Percentiles rank a stretch among this genome's conserved stretches.
Evolutionary conservation across 495 filamentous ascomycete genomes (phyloP).

Genomic region (Penicillium lividum): DNA sequence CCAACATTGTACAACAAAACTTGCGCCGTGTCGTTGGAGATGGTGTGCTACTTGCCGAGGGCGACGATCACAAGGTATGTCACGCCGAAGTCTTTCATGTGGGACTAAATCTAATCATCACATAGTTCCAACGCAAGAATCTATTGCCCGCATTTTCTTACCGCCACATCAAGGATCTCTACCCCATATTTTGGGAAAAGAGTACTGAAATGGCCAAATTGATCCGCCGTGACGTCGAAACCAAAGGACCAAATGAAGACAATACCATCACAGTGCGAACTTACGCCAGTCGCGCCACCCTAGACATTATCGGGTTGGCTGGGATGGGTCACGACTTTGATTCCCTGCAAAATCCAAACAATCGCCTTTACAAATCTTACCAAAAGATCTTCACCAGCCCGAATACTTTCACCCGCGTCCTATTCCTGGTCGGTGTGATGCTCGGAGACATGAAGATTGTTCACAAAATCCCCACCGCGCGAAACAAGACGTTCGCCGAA

Average conservation of each 20-base stretch:
- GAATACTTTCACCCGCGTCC: constrained; percentile 21
- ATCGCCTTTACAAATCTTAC: constrained; percentile 67
- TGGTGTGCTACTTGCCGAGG: constrained; percentile 80
- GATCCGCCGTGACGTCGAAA: constrained; percentile 38
- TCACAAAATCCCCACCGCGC: constrained; percentile 59
- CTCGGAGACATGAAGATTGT: constrained; percentile 34
- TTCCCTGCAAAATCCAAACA: constrained; percentile 64
- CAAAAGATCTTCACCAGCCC: constrained; percentile 40
- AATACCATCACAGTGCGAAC: constrained; percentile 56
- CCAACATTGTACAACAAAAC: constrained; percentile 51
- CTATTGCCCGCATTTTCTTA: constrained; percentile 84
- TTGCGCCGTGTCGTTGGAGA: constrained; percentile 69
- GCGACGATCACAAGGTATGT: constrained; percentile 72
- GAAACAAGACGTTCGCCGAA: constrained; percentile 60
- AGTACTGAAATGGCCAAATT: constrained; percentile 48
- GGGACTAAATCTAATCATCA: neutral
- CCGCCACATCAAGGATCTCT: constrained; percentile 83
- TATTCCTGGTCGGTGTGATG: constrained; percentile 47
- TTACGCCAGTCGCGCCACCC: constrained; percentile 72
- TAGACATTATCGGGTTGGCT: constrained; percentile 87
- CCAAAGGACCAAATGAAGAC: constrained; percentile 23
- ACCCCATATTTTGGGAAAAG: constrained; percentile 82
- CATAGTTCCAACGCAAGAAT: constrained; percentile 66
- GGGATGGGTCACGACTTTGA: constrained; percentile 84
- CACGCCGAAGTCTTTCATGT: neutral